Base-by-base conservation (phyloP, 495 filamentous ascomycete genomes). In the Penicillium cosmopolitanum region DNA sequence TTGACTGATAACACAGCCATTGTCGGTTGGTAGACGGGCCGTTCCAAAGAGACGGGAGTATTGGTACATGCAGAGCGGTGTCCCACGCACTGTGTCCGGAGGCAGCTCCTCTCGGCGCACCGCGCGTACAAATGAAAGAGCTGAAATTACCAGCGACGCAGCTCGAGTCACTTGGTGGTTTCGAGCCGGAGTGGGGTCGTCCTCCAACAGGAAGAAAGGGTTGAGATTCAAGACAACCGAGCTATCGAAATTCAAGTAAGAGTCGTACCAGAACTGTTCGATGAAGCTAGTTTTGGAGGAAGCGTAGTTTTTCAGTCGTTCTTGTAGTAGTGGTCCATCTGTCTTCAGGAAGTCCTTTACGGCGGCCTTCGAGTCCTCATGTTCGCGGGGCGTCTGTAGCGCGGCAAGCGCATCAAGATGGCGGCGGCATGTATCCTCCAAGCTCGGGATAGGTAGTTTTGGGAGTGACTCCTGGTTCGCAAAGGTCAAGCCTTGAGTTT, bases 251-350 rank as follows among this genome's bases (percentile, higher is more conserved):
- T 98, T 98, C 50, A 98, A 80, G 69, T 97, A 98, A 33, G 95
- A 98, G 72, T 98, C 95, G 68, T 98, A 98, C 95, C 95, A 98
- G 63, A 98, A 98, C 70, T 98, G 95, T 70, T 98, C 95, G 60
- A 98, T 98, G 69, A 96, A 98, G 72, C 96, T 98, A 10, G 91
- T 91, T 75, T 92, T 93, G 21, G 88, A 92, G 5, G 82, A 84
- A n/a, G 96, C 92, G 82, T 98, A 98, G 72, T 89, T 89, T 81
- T 92, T 95, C 51, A 98, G 75, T 73, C 86, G 89, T 63, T 94
- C 91, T 66, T 98, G 93, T 54, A 98, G 78, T 43, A 88, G 84
- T 0, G 89, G 91, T 0, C 95, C 95, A 65, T 97, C 95, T 8
- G 81, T 79, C 70, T 84, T 90, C 44, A 96, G 72, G 63, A 98